These are phyloP conservation scores for Quercus lobata DNA, from an alignment of 331 rosid genomes.

Conservation along the genomic window DNA sequence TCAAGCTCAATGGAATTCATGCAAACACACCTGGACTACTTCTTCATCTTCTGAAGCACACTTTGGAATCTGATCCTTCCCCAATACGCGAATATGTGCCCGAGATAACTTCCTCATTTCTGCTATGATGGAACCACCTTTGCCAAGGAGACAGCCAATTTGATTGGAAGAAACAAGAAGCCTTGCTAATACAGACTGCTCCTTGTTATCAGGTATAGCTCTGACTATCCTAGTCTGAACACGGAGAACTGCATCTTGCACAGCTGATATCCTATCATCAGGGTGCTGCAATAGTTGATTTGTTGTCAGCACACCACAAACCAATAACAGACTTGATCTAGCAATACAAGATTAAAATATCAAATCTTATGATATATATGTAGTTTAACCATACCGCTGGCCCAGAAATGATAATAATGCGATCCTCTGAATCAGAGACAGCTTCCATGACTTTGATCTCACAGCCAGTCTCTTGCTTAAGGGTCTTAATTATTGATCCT, in stretches of 20 bases:
- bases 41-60: constrained; percentile 88
- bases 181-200: constrained; percentile 66
- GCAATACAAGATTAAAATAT: constrained; percentile 5
- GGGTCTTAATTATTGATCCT: constrained; percentile 57
- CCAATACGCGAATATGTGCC: constrained; percentile 82
- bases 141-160: constrained; percentile 95
- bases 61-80: constrained; percentile 82
- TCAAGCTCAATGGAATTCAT: constrained; percentile 7
- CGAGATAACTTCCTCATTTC: constrained; percentile 95
- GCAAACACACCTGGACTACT: constrained; percentile 71
- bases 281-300: constrained; percentile 71
- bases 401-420: constrained; percentile 72
- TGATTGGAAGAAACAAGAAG: constrained; percentile 79
- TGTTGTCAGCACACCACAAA: constrained; percentile 20
- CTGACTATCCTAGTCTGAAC: constrained; percentile 74
- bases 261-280: constrained; percentile 85
- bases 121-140: constrained; percentile 82
- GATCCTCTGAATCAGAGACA: constrained; percentile 62
- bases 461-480: constrained; percentile 84
- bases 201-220: constrained; percentile 69
- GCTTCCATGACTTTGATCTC: constrained; percentile 80
- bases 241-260: constrained; percentile 93
- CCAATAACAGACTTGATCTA: constrained; percentile 18
- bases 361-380: not conserved
- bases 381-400: constrained; percentile 61